These are phyloP conservation scores for Aspergillus olivimuriae DNA, from an alignment of 495 filamentous ascomycete genomes.

Conservation along the genomic window DNA sequence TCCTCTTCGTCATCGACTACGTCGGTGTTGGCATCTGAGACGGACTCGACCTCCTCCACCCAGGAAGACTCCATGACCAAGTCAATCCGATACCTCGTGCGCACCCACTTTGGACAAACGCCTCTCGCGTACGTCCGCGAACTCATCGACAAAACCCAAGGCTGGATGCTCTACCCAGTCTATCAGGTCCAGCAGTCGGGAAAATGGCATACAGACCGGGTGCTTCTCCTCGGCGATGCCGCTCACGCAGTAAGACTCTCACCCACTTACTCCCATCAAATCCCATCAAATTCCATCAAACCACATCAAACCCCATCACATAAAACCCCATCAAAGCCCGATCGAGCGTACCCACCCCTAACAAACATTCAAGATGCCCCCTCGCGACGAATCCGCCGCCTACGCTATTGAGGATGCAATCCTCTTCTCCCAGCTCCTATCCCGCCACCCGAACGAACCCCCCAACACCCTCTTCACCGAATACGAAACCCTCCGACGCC, in stretches of 20 bases:
- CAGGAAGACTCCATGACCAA: slow-evolving; percentile 7
- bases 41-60: slow-evolving; percentile 1
- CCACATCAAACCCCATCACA: no score
- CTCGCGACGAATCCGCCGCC: slow-evolving; percentile 43
- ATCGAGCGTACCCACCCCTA: no score
- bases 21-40: neutral
- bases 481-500: slow-evolving; percentile 34
- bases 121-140: slow-evolving; percentile 28
- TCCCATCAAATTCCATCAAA: no score
- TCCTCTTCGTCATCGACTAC: neutral
- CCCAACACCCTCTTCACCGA: slow-evolving; percentile 28
- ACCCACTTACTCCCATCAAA: no score
- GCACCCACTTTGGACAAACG: slow-evolving; percentile 11
- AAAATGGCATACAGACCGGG: slow-evolving; percentile 34
- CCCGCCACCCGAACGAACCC: neutral
- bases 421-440: slow-evolving; percentile 34
- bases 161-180: slow-evolving; percentile 46
- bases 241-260: slow-evolving; percentile 17
- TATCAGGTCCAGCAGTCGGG: slow-evolving; percentile 38
- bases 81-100: slow-evolving; percentile 9
- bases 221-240: slow-evolving; percentile 42
- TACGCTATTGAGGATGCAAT: slow-evolving; percentile 47
- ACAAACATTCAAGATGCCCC: slow-evolving; percentile 34
- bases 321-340: no score
- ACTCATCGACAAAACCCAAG: slow-evolving; percentile 36